Base-by-base conservation (phyloP, 805 yeast species). In the Yamadazyma endophytica region DNA sequence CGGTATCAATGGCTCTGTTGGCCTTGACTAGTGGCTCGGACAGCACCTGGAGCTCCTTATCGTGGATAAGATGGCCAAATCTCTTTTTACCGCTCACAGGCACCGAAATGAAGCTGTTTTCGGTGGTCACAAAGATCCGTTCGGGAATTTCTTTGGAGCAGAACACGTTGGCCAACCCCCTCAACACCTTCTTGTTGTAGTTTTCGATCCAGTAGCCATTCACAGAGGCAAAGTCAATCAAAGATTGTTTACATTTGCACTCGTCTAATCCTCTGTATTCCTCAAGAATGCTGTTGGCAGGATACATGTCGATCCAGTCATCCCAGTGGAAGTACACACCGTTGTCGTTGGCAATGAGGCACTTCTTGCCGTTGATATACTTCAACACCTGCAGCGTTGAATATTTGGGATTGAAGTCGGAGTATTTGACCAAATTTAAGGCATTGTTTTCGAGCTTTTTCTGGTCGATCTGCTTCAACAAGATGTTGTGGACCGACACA, bases 321-420 rank as follows among this genome's bases (percentile, higher is more conserved):
- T 61, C 68, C 68, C 68, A 61, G 42, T 61, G 68, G 43, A 61
- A 61, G 35, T 34, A 35, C n/a, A 59, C 42, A 13, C 60, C 61
- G 13, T 43, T 43, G 19, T 24, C 32, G 39, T 12, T 8, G 16
- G 15, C 12, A 14, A 9, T 9, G 4, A 8, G 11, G 16, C 22
- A 6, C 8, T 13, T 8, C n/a, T 14, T 16, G 8, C 13, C 35
- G 19, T 26, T 21, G 21, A 39, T 17, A 21, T 38, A 35, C 13
- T 34, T 29, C n/a, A 43, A 35, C 6, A 52, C 11, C 9, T 29
- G 35, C 13, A 35, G 23, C 5, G 45, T 33, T 11, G 36, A 24
- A 19, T 43, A 28, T 26, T 58, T 42, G 4, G 65, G 65, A 33
- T 54, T 46, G 40, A 55, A 59, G 3, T 15, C 14, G 4, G 51